These are phyloP conservation scores for Penicillium turbatum DNA, from an alignment of 495 filamentous ascomycete species.

Conservation along the genomic window DNA sequence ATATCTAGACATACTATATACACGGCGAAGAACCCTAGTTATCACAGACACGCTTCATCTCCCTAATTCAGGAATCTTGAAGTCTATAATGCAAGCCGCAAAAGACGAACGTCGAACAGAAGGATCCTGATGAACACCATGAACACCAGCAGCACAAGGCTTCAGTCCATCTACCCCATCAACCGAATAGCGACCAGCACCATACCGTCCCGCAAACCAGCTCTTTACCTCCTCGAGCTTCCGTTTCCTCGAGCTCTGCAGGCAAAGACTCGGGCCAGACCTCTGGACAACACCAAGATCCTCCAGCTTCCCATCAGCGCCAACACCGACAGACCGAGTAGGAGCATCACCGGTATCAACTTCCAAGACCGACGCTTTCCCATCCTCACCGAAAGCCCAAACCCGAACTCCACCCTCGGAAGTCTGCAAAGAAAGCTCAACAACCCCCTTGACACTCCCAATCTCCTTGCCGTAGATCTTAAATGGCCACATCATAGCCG, in stretches of 20 bases:
- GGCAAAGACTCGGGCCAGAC: neutral
- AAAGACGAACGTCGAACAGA: conserved; percentile 30
- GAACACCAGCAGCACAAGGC: conserved; percentile 5
- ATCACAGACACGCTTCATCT: conserved; percentile 8
- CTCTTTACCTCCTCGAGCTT: conserved; percentile 20
- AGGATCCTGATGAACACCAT: conserved; percentile 6
- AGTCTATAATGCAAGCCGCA: conserved; percentile 40
- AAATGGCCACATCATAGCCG: conserved; percentile 40
- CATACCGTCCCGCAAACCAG: conserved; percentile 29
- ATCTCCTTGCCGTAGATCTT: conserved; percentile 45
- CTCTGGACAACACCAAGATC: conserved; percentile 18
- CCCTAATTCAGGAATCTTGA: conserved; percentile 28
- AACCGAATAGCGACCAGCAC: conserved; percentile 14
- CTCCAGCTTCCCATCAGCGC: conserved; percentile 28
- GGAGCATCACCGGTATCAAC: conserved; percentile 27
- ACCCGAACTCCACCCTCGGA: conserved; percentile 33
- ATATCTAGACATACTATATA: neutral
- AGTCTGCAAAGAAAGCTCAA: conserved; percentile 38
- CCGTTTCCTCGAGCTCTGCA: conserved; percentile 28
- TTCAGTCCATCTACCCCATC: conserved; percentile 8
- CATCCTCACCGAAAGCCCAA: conserved; percentile 39
- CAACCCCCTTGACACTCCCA: conserved; percentile 31
- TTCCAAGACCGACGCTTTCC: conserved; percentile 33
- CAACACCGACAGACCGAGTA: conserved; percentile 2
- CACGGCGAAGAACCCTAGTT: neutral